A percentile compares a stretch with the other conserved stretches of the same genome.
phyloP scores from a whole-genome alignment of 768 basidiomycete species.

The Russula ochroleuca region DNA sequence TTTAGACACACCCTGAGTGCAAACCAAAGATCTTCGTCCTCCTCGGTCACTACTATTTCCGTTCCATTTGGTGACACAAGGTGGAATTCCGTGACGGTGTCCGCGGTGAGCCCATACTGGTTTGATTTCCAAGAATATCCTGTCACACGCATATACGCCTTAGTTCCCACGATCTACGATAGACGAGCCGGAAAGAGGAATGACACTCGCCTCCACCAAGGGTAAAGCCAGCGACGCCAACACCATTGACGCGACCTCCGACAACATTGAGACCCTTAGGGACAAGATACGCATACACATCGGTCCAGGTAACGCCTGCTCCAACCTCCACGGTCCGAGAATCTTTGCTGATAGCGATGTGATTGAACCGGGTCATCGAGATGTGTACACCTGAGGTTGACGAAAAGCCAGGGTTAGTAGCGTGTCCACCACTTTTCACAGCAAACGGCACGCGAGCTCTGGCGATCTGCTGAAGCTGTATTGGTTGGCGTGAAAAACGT shows the following conservation, averaged over 20 bases:
- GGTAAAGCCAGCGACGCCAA: constrained; percentile 28
- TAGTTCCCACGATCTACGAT: neutral
- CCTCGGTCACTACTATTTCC: constrained; percentile 19
- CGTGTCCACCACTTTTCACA: too few species aligned
- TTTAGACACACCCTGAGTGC: constrained; percentile 11
- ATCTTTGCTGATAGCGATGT: too few species aligned
- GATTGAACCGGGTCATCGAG: too few species aligned
- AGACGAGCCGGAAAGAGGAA: neutral
- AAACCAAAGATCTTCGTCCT: constrained; percentile 23
- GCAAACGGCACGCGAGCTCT: too few species aligned
- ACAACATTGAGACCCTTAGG: constrained; percentile 26
- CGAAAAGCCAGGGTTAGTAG: too few species aligned
- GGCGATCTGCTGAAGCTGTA: too few species aligned
- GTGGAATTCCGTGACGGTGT: constrained; percentile 27
- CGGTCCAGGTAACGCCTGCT: constrained; percentile 29
- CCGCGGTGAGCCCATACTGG: constrained; percentile 26
- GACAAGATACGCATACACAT: constrained; percentile 25
- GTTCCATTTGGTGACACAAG: constrained; percentile 27
- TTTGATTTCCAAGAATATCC: constrained; percentile 25
- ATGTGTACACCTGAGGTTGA: too few species aligned
- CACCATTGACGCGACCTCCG: constrained; percentile 28
- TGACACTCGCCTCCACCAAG: constrained; percentile 22
- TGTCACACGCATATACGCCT: neutral
- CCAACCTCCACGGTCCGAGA: constrained; percentile 20
- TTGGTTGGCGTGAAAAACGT: too few species aligned